phyloP scores from a whole-genome alignment of 2,329 filamentous ascomycete genomes.

The Fusarium oxysporum region DNA sequence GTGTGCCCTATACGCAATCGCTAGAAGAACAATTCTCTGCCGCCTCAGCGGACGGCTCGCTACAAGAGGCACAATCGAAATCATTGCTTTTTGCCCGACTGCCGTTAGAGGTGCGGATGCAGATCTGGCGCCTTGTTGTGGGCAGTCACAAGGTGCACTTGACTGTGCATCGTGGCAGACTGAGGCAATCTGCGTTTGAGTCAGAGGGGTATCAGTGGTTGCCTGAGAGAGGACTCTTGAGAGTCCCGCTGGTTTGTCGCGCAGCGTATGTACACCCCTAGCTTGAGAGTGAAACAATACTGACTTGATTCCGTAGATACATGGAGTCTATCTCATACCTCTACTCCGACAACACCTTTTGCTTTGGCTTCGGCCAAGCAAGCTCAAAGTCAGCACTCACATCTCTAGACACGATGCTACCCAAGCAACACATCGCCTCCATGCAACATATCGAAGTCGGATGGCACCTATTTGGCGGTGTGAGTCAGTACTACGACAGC shows the following conservation, averaged over 20 bases:
- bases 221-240: neutral
- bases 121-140: neutral
- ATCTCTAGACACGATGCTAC: neutral
- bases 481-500: neutral
- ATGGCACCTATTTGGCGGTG: neutral
- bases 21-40: neutral
- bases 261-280: neutral
- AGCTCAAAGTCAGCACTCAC: neutral
- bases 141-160: neutral
- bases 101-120: neutral
- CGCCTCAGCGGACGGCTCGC: neutral
- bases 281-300: rapidly evolving
- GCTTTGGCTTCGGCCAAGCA: neutral
- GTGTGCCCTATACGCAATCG: neutral
- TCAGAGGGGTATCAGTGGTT: neutral
- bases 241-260: neutral
- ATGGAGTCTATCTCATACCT: neutral
- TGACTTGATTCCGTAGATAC: neutral
- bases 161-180: neutral
- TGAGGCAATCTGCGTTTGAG: neutral
- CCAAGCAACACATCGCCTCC: neutral
- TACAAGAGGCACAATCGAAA: neutral
- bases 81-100: neutral
- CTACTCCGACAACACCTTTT: neutral
- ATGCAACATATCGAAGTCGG: neutral